Base-by-base conservation (phyloP, 306 rosid genomes). In the Rosa chinensis region DNA sequence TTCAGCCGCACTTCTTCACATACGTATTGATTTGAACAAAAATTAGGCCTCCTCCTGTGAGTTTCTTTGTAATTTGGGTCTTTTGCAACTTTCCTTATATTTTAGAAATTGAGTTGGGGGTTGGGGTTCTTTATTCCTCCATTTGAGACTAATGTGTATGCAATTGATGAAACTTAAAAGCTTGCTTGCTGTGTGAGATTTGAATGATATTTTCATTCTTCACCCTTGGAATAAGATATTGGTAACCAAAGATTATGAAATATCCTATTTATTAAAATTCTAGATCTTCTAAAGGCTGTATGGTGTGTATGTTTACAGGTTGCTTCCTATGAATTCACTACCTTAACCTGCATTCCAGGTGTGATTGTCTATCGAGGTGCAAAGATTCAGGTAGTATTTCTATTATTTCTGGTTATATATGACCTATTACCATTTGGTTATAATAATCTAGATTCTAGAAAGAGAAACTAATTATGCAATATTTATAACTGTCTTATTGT, bases 291-390 rank as follows among this genome's bases (percentile, higher is more conserved):
- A 81, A 88, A 45, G 73, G 16, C 49, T 72, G 49, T 85, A 55
- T 66, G 47, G 23, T 78, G 69, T 49, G 49, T 78, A 73, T 86
- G 63, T 83, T 59, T 72, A 53, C 90, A 95, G 99, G 99, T 93
- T 86, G 99, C 99, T 80, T 95, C 98, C 39, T 95, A 95, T 82
- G 99, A 95, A 86, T 95, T 95, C 85, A 93, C 98, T 59, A 95
- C 99, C 73, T 85, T 95, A 71, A 93, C 99, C 82, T 95, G 99
- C 90, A 95, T 95, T 78, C 99, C 98, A 5, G 99, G 98, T 75
- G 99, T 95, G 82, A 95, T 95, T 21, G 77, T 84, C 44, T 95
- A 95, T 75, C 89, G 94, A 35, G 98, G 99, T 84, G 98, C 98
- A 58, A 93, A 93, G 90, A 88, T 95, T 90, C 99, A 95, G 99